phyloP scores from a whole-genome alignment of 1,139 yeast species.

The Tardiomyces depauwii region DNA sequence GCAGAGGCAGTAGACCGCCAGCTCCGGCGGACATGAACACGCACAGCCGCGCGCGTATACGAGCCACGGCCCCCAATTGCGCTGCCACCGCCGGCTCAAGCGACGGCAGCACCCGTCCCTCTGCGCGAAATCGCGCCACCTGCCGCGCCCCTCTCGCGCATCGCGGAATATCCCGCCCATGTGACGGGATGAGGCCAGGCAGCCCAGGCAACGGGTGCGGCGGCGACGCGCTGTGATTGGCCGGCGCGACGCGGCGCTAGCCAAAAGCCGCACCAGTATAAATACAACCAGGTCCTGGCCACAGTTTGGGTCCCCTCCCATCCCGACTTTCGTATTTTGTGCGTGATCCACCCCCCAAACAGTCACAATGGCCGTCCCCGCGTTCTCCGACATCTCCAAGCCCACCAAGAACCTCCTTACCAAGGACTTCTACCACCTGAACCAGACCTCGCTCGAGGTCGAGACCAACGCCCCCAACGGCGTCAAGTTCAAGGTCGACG shows the following conservation, averaged over 20 bases:
- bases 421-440: constrained; percentile 87
- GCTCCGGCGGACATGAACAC: too few relatives aligned
- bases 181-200: not conserved
- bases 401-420: constrained; percentile 67
- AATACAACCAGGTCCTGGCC: not conserved
- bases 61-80: too few relatives aligned
- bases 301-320: not conserved
- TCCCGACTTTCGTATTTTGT: not conserved
- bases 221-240: not conserved
- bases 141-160: too few relatives aligned
- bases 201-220: not conserved
- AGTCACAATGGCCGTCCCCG: constrained; percentile 25
- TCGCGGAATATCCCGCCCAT: not conserved
- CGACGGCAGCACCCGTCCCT: too few relatives aligned
- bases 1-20: too few relatives aligned
- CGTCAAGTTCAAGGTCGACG: constrained; percentile 88
- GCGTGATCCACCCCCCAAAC: too few relatives aligned
- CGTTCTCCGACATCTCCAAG: constrained; percentile 21
- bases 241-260: not conserved
- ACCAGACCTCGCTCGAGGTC: constrained; percentile 81
- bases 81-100: too few relatives aligned
- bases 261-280: not conserved
- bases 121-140: too few relatives aligned
- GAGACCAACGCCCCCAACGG: constrained; percentile 95
- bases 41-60: too few relatives aligned